phyloP scores from a whole-genome alignment of 768 basidiomycete species.

The Boletellus sp. region DNA sequence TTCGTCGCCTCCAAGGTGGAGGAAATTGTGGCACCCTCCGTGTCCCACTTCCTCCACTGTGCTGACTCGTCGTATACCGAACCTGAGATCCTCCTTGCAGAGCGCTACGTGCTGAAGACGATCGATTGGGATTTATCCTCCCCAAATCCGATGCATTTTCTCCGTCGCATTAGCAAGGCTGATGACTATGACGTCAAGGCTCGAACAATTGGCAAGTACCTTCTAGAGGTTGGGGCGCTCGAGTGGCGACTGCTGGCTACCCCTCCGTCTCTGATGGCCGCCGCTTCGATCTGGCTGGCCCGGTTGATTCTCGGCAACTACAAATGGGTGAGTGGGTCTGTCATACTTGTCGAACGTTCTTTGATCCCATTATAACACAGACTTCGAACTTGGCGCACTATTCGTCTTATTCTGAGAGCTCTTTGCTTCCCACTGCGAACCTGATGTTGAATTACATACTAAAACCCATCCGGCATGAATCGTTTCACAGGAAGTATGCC shows the following conservation, averaged over 20 bases:
- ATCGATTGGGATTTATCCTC: slow-evolving; percentile 83
- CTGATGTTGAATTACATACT: slow-evolving; percentile 87
- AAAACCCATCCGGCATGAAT: slow-evolving; percentile 65
- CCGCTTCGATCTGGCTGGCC: slow-evolving; percentile 84
- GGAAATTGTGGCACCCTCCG: slow-evolving; percentile 85
- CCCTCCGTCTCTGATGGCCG: slow-evolving; percentile 76
- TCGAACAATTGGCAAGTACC: slow-evolving; percentile 85
- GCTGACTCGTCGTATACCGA: slow-evolving; percentile 74
- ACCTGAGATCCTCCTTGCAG: slow-evolving; percentile 83
- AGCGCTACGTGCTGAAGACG: slow-evolving; percentile 82
- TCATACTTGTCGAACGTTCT: neutral
- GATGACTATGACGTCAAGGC: slow-evolving; percentile 86
- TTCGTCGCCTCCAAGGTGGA: slow-evolving; percentile 91
- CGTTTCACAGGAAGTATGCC: slow-evolving; percentile 87
- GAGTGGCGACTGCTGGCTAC: slow-evolving; percentile 75
- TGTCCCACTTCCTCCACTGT: slow-evolving; percentile 74
- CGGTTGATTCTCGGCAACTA: slow-evolving; percentile 73
- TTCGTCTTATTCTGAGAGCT: slow-evolving; percentile 77
- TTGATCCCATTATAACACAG: slow-evolving; percentile 40
- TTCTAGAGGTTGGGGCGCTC: slow-evolving; percentile 80
- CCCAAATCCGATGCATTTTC: slow-evolving; percentile 86
- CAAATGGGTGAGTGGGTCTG: slow-evolving; percentile 71
- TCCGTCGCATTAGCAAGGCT: slow-evolving; percentile 88
- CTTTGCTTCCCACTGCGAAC: slow-evolving; percentile 76
- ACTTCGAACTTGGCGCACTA: slow-evolving; percentile 84